Evolutionary conservation across 257 asterid genomes (phyloP), one percentile per base, ranked within the genome.

Genomic region (Nicotiana undulata): DNA sequence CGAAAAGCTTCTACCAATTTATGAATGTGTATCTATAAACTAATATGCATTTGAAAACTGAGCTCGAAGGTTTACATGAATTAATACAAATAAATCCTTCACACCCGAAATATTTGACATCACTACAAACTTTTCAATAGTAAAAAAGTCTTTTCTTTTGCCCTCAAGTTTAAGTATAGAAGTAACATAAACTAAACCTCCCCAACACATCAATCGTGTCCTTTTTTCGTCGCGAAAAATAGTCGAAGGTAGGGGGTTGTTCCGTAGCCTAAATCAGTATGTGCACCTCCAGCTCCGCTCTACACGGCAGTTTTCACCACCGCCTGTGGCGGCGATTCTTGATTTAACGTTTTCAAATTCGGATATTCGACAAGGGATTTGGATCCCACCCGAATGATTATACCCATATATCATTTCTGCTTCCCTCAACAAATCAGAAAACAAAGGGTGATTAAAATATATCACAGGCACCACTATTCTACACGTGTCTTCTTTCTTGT

Each of bases 391-490:
- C 5, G 86, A 58, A 31, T 91, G 91, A 65, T 92, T 53, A 53
- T 87, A 91, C 65, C 97, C 97, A 76, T 89, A 82, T 49, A 89
- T 88, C 77, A 82, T 83, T 75, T 92, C 96, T 32, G 96, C 89
- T 29, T 88, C 88, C 24, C 68, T 82, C 76, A 92, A 65, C 78
- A 92, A 77, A 44, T 89, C 90, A 28, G 85, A 85, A 85, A 92
- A 92, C 70, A 91, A 59, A 0, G 96, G 96, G 55, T 92, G 97
- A 60, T 92, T 92, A 15, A 89, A 90, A 32, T 88, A 89, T 1
- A 90, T 78, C 40, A 92, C 91, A 10, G 97, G 96, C 81, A 92
- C 94, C 52, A 92, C n/a, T 3, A 91, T 88, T 28, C 96, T 87
- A 60, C 85, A 89, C 40, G 90, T 55, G 80, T 86, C 91, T 5